Conservation (phyloP, 257 asterid genomes). For the Handroanthus guayacan region DNA sequence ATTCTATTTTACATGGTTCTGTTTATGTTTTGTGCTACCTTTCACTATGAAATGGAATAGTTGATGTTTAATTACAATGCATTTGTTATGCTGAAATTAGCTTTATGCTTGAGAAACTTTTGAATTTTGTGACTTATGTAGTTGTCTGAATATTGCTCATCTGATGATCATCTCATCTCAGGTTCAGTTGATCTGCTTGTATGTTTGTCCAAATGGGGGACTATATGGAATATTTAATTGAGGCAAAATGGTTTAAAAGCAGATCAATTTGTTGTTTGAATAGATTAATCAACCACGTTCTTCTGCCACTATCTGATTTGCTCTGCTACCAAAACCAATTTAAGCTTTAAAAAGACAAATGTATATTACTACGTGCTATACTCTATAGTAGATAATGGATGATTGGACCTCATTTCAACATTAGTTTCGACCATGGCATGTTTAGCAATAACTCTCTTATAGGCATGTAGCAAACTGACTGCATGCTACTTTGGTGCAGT, state of each 20-base stretch:
- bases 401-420: background rate
- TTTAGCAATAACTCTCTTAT: constrained; percentile 17
- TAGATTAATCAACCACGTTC: constrained; percentile 13
- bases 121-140: constrained; percentile 5
- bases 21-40: background rate
- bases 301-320: constrained; percentile 8
- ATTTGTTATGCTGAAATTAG: constrained; percentile 14
- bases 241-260: constrained; percentile 11
- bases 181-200: constrained; percentile 15
- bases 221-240: background rate
- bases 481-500: constrained; percentile 27
- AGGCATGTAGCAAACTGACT: constrained; percentile 16
- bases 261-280: constrained; percentile 5
- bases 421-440: constrained; percentile 25
- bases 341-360: background rate
- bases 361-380: background rate
- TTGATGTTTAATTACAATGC: background rate
- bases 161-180: background rate
- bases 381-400: constrained; percentile 25
- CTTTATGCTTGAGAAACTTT: constrained; percentile 22
- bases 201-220: background rate
- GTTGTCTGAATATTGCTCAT: constrained; percentile 3
- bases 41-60: background rate
- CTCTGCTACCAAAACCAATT: background rate
- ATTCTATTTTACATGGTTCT: background rate